Conservation (phyloP, 257 asterid genomes). For the Primulina eburnea region DNA sequence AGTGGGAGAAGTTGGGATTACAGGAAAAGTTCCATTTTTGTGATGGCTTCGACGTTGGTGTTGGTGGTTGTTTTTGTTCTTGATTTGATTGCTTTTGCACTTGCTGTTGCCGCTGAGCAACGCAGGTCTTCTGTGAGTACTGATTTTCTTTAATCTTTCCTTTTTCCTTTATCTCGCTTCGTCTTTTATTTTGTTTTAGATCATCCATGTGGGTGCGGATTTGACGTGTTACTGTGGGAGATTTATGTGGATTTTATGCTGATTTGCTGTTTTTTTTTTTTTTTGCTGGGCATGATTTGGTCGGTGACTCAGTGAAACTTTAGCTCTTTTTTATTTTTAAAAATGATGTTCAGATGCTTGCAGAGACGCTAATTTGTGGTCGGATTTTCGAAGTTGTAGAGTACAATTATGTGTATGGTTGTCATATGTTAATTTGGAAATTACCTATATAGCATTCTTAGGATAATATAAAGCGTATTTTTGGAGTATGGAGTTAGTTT, state of each 20-base stretch:
- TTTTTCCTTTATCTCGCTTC: too few species aligned
- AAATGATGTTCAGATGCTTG: too few species aligned
- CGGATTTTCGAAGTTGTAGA: too few species aligned
- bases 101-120: constrained; percentile 63
- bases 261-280: too few species aligned
- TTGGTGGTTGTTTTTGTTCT: constrained; percentile 42
- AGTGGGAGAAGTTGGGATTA: background rate
- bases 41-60: constrained; percentile 48
- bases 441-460: too few species aligned
- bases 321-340: too few species aligned
- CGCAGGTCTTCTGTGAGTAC: constrained; percentile 48
- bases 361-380: too few species aligned
- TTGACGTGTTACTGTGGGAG: background rate
- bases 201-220: background rate
- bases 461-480: background rate
- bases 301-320: too few species aligned
- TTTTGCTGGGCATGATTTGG: too few species aligned
- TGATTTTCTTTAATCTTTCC: background rate
- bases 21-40: background rate
- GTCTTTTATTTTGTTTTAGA: background rate
- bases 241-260: background rate
- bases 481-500: background rate
- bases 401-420: too few species aligned
- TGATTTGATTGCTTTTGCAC: constrained; percentile 61
- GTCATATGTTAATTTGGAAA: too few species aligned